phyloP scores from a whole-genome alignment of 2,329 filamentous ascomycete species.

The Fusarium cicatricum region DNA sequence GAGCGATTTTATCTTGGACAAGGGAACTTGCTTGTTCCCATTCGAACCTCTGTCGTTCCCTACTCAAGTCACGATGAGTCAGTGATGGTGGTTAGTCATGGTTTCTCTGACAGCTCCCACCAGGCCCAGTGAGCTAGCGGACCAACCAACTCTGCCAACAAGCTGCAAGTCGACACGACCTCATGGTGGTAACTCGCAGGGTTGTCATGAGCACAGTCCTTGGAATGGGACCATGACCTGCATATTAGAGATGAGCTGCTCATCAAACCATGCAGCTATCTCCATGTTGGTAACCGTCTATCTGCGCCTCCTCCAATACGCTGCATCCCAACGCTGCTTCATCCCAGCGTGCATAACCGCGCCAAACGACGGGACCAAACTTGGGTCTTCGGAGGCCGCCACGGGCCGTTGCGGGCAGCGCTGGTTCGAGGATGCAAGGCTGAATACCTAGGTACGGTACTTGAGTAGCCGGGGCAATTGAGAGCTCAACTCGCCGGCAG shows the following conservation, averaged over 20 bases:
- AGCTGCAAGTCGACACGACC: slow-evolving; percentile 6
- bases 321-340: slow-evolving; percentile 5
- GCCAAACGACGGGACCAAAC: background rate
- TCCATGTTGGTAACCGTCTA: slow-evolving; percentile 23
- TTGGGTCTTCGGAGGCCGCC: background rate
- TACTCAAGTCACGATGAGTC: too few species aligned
- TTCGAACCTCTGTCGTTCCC: too few species aligned
- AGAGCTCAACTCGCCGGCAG: background rate
- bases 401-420: slow-evolving; percentile 2
- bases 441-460: too few species aligned
- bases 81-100: background rate
- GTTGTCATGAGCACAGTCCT: slow-evolving; percentile 20
- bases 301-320: slow-evolving; percentile 8
- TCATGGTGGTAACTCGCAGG: slow-evolving; percentile 23
- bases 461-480: background rate
- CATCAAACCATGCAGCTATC: slow-evolving; percentile 28
- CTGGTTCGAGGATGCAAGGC: background rate
- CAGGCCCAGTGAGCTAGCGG: too few species aligned
- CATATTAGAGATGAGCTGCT: slow-evolving; percentile 31
- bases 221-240: slow-evolving; percentile 25
- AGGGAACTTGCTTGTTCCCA: too few species aligned
- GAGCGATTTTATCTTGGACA: too few species aligned
- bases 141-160: background rate
- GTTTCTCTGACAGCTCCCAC: too few species aligned
- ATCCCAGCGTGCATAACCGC: slow-evolving; percentile 22